phyloP scores from a whole-genome alignment of 306 rosid genomes.

The Biancaea sappan region DNA sequence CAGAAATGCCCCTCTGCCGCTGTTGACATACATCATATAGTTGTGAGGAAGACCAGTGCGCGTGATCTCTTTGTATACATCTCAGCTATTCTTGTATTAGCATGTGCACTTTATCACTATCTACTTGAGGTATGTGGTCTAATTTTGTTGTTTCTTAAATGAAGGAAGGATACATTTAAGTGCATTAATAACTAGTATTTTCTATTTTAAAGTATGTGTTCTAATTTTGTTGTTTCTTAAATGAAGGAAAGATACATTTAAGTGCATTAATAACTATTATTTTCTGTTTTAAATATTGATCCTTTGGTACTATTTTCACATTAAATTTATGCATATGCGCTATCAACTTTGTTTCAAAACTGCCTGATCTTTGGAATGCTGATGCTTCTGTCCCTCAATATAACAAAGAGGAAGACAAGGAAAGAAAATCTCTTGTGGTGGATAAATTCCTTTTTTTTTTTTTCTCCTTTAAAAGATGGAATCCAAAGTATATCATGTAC shows the following conservation, averaged over 20 bases:
- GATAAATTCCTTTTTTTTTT: background rate
- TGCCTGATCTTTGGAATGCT: background rate
- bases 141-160: background rate
- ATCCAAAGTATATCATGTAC: background rate
- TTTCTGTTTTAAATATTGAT: background rate
- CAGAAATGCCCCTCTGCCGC: constrained; percentile 55
- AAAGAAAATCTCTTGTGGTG: background rate
- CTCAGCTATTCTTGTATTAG: constrained; percentile 52
- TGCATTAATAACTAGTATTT: background rate
- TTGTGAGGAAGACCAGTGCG: constrained; percentile 47
- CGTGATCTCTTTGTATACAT: constrained; percentile 48
- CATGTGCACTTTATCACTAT: constrained; percentile 47
- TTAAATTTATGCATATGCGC: background rate
- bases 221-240: background rate
- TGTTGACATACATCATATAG: constrained; percentile 66
- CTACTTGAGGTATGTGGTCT: constrained; percentile 48
- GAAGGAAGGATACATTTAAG: too few species aligned
- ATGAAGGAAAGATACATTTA: too few species aligned
- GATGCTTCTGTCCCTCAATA: background rate
- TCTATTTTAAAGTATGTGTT: background rate
- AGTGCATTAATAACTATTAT: background rate
- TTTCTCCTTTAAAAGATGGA: background rate
- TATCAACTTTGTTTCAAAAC: background rate
- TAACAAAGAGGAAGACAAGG: background rate
- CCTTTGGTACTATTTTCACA: background rate